These are phyloP conservation scores for Colletotrichum graminicola DNA, from an alignment of 2,329 filamentous ascomycete genomes.

Conservation along the genomic window DNA sequence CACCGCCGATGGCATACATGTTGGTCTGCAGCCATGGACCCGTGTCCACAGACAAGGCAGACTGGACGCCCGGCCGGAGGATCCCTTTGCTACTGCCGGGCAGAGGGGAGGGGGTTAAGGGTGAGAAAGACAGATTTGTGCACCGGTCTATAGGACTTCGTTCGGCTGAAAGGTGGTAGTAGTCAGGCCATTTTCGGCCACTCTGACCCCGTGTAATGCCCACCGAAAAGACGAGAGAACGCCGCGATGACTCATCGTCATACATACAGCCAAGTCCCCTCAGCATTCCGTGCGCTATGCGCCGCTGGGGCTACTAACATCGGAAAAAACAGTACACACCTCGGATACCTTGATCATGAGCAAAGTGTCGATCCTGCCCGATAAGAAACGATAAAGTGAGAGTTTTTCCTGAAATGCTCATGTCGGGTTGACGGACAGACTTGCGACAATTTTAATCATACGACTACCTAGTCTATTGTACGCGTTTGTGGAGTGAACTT, in stretches of 20 bases:
- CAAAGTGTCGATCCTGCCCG: not conserved
- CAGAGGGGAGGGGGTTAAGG: too few species aligned
- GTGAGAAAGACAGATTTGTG: not conserved
- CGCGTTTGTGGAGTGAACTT: not conserved
- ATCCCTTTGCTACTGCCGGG: not conserved
- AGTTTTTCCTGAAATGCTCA: not conserved
- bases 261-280: not conserved
- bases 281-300: constrained; percentile 1
- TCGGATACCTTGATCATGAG: not conserved
- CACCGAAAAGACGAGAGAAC: not conserved
- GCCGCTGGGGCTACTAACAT: not conserved
- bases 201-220: not conserved
- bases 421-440: constrained; percentile 11
- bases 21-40: not conserved
- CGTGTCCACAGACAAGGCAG: not conserved
- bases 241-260: constrained; percentile 18
- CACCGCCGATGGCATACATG: not conserved
- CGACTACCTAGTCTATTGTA: too few species aligned
- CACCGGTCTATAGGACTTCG: constrained; percentile 5
- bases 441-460: constrained; percentile 16
- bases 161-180: not conserved
- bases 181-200: constrained; percentile 19
- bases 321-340: not conserved
- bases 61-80: not conserved
- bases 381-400: not conserved